Conservation (phyloP, 163 green algal genomes). For the Prototheca wickerhamii region DNA sequence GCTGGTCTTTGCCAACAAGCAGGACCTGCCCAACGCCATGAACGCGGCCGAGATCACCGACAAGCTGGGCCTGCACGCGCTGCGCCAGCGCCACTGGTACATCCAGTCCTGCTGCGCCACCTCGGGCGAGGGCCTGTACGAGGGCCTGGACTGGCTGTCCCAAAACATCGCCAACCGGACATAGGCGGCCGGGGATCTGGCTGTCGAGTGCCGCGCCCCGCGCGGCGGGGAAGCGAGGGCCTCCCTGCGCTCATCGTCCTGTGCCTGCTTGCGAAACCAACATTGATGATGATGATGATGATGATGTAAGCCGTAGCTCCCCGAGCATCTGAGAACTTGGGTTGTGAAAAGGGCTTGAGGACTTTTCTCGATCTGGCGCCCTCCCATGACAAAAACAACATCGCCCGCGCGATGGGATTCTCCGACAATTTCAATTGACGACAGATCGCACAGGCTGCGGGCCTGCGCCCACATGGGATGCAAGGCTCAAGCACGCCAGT, state of each 20-base stretch:
- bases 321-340: neutral
- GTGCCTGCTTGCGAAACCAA: conserved; percentile 4
- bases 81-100: conserved; percentile 94
- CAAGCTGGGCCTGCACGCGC: conserved; percentile 92
- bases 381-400: too few species aligned
- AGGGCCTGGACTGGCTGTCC: conserved; percentile 95
- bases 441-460: too few species aligned
- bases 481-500: too few species aligned
- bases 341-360: neutral
- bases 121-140: conserved; percentile 91
- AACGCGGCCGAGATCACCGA: conserved; percentile 98
- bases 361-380: neutral
- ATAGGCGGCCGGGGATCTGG: too few species aligned
- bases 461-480: too few species aligned
- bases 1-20: conserved; percentile 80
- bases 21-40: conserved; percentile 93
- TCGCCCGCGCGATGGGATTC: neutral
- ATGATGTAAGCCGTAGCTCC: neutral
- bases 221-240: neutral
- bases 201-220: too few species aligned
- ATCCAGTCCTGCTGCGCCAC: conserved; percentile 96
- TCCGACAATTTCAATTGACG: too few species aligned
- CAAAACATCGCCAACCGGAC: conserved; percentile 42
- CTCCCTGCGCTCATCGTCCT: neutral
- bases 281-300: neutral